These are phyloP conservation scores for Diphasiastrum complanatum DNA, from an alignment of 83 land plant genomes.

Conservation along the genomic window DNA sequence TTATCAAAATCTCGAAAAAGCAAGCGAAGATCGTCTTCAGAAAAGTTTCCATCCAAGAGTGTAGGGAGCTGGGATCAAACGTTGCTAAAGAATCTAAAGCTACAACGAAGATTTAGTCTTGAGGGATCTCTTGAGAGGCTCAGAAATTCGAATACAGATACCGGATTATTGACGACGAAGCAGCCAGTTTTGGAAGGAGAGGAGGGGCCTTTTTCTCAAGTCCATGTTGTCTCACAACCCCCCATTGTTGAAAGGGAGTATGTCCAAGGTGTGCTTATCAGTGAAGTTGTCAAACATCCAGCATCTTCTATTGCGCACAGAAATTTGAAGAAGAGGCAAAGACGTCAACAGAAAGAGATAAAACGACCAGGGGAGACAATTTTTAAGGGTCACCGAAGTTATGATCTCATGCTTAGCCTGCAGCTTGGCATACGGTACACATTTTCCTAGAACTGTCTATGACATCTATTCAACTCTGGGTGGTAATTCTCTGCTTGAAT, in stretches of 20 bases:
- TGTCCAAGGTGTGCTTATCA: slow-evolving; percentile 7
- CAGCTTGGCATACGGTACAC: slow-evolving; percentile 73
- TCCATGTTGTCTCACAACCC: not conserved
- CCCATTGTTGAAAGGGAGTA: slow-evolving; percentile 9
- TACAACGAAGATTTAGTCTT: not conserved
- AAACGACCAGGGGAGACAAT: slow-evolving; percentile 56
- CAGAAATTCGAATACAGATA: not conserved
- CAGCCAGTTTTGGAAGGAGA: slow-evolving; percentile 2
- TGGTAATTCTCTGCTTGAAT: too few species aligned
- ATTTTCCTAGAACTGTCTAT: too few species aligned
- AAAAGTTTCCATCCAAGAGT: slow-evolving; percentile 4
- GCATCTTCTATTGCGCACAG: slow-evolving; percentile 4
- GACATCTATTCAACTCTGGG: too few species aligned
- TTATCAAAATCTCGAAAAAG: not conserved
- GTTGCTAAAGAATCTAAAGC: not conserved
- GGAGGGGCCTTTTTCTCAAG: not conserved
- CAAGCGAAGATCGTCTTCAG: not conserved
- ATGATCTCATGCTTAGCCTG: slow-evolving; percentile 59
- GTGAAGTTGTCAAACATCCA: not conserved
- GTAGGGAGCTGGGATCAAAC: not conserved
- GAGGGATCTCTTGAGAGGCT: not conserved
- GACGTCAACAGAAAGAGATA: slow-evolving; percentile 21
- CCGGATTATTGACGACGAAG: not conserved
- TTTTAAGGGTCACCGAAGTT: slow-evolving; percentile 61
- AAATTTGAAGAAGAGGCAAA: slow-evolving; percentile 1